Conservation (phyloP, 2,329 filamentous ascomycete genomes). For the Monilinia laxa region DNA sequence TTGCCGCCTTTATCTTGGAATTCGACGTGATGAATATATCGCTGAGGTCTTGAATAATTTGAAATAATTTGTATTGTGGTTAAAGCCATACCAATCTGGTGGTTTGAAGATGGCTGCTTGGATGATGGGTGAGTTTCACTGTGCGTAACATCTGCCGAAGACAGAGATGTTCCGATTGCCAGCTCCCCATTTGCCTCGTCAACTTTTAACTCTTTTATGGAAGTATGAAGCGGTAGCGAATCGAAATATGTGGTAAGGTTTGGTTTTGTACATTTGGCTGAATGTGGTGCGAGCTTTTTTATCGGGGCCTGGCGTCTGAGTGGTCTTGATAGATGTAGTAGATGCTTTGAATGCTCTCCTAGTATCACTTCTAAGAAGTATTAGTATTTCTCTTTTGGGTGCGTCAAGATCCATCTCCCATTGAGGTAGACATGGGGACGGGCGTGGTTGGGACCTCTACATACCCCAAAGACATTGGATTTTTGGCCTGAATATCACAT, state of each 20-base stretch:
- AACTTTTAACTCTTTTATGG: neutral
- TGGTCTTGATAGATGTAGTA: neutral
- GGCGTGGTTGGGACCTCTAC: neutral
- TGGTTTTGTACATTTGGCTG: neutral
- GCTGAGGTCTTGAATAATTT: neutral
- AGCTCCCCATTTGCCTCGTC: neutral
- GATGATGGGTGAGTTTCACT: neutral
- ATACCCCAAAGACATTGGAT: neutral
- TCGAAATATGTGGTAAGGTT: neutral
- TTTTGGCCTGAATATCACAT: neutral
- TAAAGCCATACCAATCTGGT: neutral
- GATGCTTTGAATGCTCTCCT: neutral
- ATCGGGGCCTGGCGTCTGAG: neutral
- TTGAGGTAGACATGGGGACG: neutral
- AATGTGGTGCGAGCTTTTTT: too few relatives aligned
- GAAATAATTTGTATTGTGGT: neutral
- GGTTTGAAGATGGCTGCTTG: neutral
- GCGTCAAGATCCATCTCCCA: neutral
- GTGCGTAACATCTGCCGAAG: neutral
- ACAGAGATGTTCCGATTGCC: neutral
- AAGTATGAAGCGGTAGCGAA: accelerated
- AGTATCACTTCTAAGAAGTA: neutral
- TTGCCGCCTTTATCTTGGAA: neutral
- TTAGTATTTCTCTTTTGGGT: neutral
- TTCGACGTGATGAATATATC: neutral